A percentile compares a stretch with the other conserved stretches of the same genome.
phyloP scores from a whole-genome alignment of 805 yeast genomes.

The Isabelozyma rhagii region DNA sequence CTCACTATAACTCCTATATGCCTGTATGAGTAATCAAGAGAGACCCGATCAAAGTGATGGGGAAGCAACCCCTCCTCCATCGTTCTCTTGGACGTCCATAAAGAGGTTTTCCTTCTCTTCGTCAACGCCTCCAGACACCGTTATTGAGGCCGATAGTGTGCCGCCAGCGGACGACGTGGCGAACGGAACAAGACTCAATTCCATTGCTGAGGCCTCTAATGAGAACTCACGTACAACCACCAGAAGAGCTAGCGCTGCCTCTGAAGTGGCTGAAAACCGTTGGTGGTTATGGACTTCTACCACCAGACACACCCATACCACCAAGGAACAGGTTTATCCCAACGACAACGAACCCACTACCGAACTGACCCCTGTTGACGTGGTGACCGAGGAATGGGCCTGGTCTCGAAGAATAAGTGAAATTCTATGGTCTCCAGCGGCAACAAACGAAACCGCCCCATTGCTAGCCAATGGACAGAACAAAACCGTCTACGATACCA shows the following conservation, averaged over 20 bases:
- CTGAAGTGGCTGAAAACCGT: not conserved
- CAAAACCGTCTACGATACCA: not conserved
- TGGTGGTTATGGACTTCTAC: slow-evolving; percentile 8
- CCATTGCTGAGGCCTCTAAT: slow-evolving; percentile 7
- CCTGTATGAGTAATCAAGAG: not conserved
- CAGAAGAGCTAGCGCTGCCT: not conserved
- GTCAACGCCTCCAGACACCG: not conserved
- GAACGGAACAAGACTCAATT: not conserved
- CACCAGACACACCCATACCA: not conserved
- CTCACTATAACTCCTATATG: not conserved
- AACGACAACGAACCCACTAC: not conserved
- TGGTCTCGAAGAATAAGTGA: not conserved
- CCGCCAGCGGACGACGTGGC: not conserved
- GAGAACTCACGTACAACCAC: slow-evolving; percentile 7
- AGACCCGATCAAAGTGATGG: not conserved
- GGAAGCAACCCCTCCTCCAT: slow-evolving; percentile 1
- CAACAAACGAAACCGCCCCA: not conserved
- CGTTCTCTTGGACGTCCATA: not conserved
- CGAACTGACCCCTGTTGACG: not conserved
- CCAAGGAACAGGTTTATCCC: not conserved
- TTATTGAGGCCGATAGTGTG: not conserved
- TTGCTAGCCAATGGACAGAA: not conserved
- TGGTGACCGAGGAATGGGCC: not conserved
- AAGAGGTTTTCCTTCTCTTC: slow-evolving; percentile 1
- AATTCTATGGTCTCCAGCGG: not conserved